These are phyloP conservation scores for Lepidium campestre DNA, from an alignment of 441 rosid species.

Conservation along the genomic window DNA sequence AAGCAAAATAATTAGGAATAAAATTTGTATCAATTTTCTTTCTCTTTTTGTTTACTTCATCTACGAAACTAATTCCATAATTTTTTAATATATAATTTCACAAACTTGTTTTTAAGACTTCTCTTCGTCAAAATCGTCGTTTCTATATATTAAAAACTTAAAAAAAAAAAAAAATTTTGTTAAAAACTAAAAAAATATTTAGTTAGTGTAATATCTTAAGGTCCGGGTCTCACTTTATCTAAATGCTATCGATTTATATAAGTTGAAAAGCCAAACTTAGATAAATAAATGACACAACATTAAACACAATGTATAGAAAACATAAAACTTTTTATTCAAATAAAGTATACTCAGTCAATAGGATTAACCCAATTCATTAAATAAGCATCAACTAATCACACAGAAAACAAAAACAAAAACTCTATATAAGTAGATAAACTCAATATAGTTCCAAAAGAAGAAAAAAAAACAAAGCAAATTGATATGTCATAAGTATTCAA, in stretches of 20 bases:
- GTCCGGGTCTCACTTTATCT: background rate
- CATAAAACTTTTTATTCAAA: background rate
- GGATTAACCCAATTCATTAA: background rate
- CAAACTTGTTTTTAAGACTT: background rate
- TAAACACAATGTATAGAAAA: background rate
- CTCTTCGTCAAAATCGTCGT: background rate
- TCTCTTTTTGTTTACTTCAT: background rate
- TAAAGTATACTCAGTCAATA: slow-evolving; percentile 3
- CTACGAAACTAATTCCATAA: background rate
- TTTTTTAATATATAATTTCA: too few species aligned
- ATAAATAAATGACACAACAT: background rate
- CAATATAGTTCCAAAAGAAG: background rate
- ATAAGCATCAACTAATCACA: slow-evolving; percentile 4
- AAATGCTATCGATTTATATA: background rate
- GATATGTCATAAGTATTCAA: background rate
- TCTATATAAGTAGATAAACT: background rate
- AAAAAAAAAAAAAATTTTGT: background rate
- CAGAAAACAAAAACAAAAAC: background rate
- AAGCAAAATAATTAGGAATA: background rate
- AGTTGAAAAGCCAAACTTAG: background rate
- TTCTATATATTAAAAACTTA: too few species aligned
- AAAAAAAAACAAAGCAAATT: too few species aligned
- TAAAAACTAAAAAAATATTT: background rate
- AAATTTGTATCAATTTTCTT: too few species aligned
- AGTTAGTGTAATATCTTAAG: background rate